Conservation (phyloP, 176 grass and related monocot genomes). For the Areca catechu region DNA sequence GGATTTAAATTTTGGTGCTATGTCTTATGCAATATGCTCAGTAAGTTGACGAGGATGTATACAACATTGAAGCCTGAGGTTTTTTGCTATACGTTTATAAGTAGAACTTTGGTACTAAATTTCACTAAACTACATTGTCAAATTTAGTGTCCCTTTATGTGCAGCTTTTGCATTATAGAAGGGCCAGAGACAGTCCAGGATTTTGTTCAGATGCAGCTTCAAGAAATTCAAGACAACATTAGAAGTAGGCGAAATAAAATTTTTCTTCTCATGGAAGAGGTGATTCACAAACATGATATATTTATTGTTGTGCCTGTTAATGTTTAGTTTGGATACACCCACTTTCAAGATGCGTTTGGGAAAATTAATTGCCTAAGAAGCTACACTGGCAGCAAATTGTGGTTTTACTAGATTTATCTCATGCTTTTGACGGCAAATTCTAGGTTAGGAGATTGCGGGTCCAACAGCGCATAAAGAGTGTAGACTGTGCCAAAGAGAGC, state of each 20-base stretch:
- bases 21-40: too few relatives aligned
- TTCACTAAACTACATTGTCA: neutral
- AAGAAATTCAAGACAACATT: slow-evolving; percentile 83
- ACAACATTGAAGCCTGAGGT: neutral
- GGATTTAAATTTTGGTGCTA: too few relatives aligned
- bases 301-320: neutral
- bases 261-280: slow-evolving; percentile 98
- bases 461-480: slow-evolving; percentile 61
- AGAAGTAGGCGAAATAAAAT: slow-evolving; percentile 75
- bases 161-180: slow-evolving; percentile 94
- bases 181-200: slow-evolving; percentile 76
- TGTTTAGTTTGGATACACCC: too few relatives aligned
- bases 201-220: slow-evolving; percentile 66
- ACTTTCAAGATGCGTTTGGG: too few relatives aligned
- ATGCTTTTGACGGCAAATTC: slow-evolving; percentile 4
- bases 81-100: too few relatives aligned
- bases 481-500: slow-evolving; percentile 41
- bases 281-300: slow-evolving; percentile 20
- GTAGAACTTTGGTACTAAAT: too few relatives aligned
- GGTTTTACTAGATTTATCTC: too few relatives aligned
- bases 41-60: too few relatives aligned
- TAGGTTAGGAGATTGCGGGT: slow-evolving; percentile 79
- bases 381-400: too few relatives aligned
- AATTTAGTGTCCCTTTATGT: slow-evolving; percentile 7
- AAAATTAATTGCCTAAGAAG: too few relatives aligned